Conservation (phyloP, 2,329 filamentous ascomycete species). For the Pseudopyricularia cyperi region DNA sequence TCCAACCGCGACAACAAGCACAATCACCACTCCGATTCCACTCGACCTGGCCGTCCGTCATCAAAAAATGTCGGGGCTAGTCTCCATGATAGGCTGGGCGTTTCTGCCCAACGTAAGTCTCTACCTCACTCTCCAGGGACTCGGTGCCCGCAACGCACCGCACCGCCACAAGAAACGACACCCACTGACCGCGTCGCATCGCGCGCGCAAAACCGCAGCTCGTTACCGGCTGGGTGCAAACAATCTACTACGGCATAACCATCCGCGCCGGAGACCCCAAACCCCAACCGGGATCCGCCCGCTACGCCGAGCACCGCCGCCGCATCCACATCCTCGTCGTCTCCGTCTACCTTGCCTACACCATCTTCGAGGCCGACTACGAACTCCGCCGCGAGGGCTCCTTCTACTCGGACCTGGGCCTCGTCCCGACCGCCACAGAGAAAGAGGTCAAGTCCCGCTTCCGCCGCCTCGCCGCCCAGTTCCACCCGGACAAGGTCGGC, state of each 20-base stretch:
- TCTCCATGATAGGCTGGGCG: conserved; percentile 43
- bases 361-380: conserved; percentile 83
- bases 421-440: conserved; percentile 57
- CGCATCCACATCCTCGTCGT: conserved; percentile 77
- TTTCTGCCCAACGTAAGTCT: conserved; percentile 39
- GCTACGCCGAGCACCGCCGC: conserved; percentile 61
- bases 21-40: neutral
- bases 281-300: conserved; percentile 55
- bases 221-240: conserved; percentile 64
- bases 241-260: conserved; percentile 73
- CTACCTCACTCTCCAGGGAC: neutral
- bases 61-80: conserved; percentile 32
- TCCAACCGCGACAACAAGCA: neutral
- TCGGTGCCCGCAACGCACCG: neutral
- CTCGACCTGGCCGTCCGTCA: neutral
- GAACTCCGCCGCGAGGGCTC: conserved; percentile 57
- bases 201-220: conserved; percentile 35
- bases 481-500: conserved; percentile 76
- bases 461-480: conserved; percentile 55
- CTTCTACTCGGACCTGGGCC: conserved; percentile 67
- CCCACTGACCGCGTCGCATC: neutral
- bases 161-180: neutral
- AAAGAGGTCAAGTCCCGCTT: conserved; percentile 74
- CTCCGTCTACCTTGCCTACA: conserved; percentile 74
- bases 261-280: conserved; percentile 82